Percentiles rank a stretch among this genome's conserved stretches.
These are phyloP conservation scores for Eurotiales sp. DNA, from an alignment of 2,329 filamentous ascomycete genomes.

Conservation along the genomic window DNA sequence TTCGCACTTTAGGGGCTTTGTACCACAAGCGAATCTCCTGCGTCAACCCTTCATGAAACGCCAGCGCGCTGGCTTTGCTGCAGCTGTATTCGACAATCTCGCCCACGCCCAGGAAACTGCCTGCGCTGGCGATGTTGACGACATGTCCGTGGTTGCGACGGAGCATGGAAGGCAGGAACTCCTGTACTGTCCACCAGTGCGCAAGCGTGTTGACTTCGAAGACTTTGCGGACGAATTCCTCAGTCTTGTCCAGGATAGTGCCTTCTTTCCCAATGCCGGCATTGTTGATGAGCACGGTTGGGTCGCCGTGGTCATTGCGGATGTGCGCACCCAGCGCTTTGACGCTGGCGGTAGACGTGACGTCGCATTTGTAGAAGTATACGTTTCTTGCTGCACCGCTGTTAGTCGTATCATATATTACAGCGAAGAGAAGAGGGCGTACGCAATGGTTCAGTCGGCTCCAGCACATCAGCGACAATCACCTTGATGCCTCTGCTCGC, in stretches of 20 bases:
- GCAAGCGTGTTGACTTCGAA: slow-evolving; percentile 53
- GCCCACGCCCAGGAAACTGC: slow-evolving; percentile 46
- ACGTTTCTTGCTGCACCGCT: slow-evolving; percentile 27
- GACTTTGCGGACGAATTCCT: slow-evolving; percentile 44
- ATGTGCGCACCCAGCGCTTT: slow-evolving; percentile 35
- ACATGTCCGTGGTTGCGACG: slow-evolving; percentile 53
- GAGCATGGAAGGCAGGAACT: slow-evolving; percentile 53
- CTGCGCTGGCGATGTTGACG: slow-evolving; percentile 53
- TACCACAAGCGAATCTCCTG: slow-evolving; percentile 37
- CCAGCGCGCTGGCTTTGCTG: slow-evolving; percentile 50
- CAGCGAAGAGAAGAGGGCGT: background rate
- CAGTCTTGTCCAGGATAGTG: slow-evolving; percentile 45
- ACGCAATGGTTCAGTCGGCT: slow-evolving; percentile 30
- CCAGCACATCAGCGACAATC: slow-evolving; percentile 35
- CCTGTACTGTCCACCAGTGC: slow-evolving; percentile 49
- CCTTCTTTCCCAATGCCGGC: slow-evolving; percentile 47
- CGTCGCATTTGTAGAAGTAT: slow-evolving; percentile 35
- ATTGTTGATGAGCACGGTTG: slow-evolving; percentile 49
- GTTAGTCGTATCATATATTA: slow-evolving; percentile 1
- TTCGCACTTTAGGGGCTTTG: slow-evolving; percentile 35
- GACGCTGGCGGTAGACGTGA: slow-evolving; percentile 33
- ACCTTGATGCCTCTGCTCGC: slow-evolving; percentile 27
- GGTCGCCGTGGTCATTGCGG: slow-evolving; percentile 38
- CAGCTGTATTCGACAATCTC: slow-evolving; percentile 52
- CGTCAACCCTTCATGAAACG: slow-evolving; percentile 50